Evolutionary conservation across 345 rosid genomes (phyloP).

Genomic region (Eucalyptus melliodora): DNA sequence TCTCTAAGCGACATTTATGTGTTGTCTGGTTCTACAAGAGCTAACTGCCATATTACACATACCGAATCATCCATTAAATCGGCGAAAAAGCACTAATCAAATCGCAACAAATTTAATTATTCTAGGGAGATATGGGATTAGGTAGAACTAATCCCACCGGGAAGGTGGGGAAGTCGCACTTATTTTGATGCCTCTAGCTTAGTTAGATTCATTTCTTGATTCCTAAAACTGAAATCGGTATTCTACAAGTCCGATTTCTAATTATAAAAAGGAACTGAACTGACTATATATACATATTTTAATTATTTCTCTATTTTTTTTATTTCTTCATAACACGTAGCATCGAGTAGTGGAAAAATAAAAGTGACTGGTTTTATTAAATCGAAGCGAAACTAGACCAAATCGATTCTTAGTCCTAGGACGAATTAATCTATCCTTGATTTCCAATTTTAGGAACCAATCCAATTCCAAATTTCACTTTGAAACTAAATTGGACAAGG

Average conservation of each 20-base stretch:
- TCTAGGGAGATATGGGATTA: background rate
- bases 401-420: fast-evolving
- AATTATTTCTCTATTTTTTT: too few species aligned
- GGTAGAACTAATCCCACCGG: background rate
- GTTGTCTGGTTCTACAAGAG: background rate
- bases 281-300: too few species aligned
- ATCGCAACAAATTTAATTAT: background rate
- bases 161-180: background rate
- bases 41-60: background rate
- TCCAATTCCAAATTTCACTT: too few species aligned
- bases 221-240: fast-evolving
- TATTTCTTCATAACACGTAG: too few species aligned
- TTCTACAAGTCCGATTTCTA: fast-evolving
- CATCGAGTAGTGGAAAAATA: too few species aligned
- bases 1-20: background rate
- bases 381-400: fast-evolving
- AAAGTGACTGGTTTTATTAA: fast-evolving
- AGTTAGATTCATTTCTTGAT: too few species aligned
- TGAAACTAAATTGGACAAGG: fast-evolving
- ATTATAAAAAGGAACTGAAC: fast-evolving
- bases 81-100: background rate
- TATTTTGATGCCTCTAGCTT: background rate
- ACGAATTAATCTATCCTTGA: fast-evolving
- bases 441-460: fast-evolving
- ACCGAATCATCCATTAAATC: background rate